Evolutionary conservation across 306 rosid genomes (phyloP).

Genomic region (Elaeagnus macrophylla): DNA sequence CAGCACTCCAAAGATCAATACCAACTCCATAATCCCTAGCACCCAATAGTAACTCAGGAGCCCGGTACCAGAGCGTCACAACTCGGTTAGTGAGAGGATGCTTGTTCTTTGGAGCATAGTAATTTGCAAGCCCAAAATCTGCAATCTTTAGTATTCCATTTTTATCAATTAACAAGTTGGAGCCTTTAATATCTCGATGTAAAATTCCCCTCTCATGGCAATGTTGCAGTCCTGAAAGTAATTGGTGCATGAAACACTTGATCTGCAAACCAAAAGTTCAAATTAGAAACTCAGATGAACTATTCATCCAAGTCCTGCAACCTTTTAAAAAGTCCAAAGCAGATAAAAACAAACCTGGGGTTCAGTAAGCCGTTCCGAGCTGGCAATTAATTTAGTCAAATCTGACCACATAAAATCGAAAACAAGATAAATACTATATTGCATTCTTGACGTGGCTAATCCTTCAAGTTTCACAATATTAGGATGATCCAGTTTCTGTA

Average conservation of each 20-base stretch:
- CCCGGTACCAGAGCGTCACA: conserved; percentile 92
- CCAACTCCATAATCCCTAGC: conserved; percentile 69
- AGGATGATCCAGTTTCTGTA: conserved; percentile 80
- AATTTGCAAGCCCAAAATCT: conserved; percentile 84
- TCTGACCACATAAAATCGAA: conserved; percentile 91
- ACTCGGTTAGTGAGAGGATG: conserved; percentile 74
- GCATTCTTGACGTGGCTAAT: conserved; percentile 90
- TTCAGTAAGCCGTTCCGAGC: conserved; percentile 52
- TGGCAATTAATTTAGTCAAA: conserved; percentile 52
- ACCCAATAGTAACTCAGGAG: conserved; percentile 83
- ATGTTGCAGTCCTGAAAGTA: conserved; percentile 84
- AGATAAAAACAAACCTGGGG: conserved; percentile 55
- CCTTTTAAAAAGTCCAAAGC: neutral
- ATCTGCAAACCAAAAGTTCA: conserved; percentile 42
- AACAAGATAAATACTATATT: conserved; percentile 77
- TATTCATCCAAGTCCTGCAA: conserved; percentile 13
- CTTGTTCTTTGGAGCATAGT: conserved; percentile 31
- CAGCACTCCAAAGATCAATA: conserved; percentile 94
- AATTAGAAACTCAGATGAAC: conserved; percentile 20
- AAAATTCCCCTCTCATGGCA: conserved; percentile 84
- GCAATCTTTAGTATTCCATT: conserved; percentile 80
- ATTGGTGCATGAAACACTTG: conserved; percentile 85
- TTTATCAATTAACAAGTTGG: conserved; percentile 75
- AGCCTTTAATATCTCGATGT: conserved; percentile 84
- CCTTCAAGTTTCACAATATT: conserved; percentile 76